Evolutionary conservation across 2,329 filamentous ascomycete genomes (phyloP).

Genomic region (Lasiodiplodia sp.): DNA sequence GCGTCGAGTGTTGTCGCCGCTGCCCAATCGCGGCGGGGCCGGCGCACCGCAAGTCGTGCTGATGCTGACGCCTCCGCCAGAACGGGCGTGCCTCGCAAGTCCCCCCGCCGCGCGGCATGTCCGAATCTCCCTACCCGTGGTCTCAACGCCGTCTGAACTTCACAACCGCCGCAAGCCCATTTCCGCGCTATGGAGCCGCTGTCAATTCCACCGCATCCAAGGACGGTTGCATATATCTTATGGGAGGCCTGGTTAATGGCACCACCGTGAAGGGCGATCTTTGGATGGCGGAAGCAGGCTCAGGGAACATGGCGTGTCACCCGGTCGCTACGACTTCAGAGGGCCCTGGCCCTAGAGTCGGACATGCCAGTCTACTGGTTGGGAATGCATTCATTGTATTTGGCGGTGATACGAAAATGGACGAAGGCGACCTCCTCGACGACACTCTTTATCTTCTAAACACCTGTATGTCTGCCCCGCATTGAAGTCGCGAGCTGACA

Average conservation of each 20-base stretch:
- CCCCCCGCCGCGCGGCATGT: slow-evolving; percentile 53
- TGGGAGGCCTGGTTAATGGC: slow-evolving; percentile 95
- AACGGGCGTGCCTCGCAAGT: slow-evolving; percentile 26
- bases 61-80: slow-evolving; percentile 28
- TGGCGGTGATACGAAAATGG: slow-evolving; percentile 96
- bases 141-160: slow-evolving; percentile 89
- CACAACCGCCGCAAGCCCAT: slow-evolving; percentile 83
- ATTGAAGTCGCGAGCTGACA: neutral
- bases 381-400: slow-evolving; percentile 99
- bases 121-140: slow-evolving; percentile 93
- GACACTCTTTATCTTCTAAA: slow-evolving; percentile 97
- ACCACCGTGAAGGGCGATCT: slow-evolving; percentile 95
- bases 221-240: slow-evolving; percentile 96
- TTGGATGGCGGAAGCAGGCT: slow-evolving; percentile 94
- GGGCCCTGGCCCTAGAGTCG: slow-evolving; percentile 92
- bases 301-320: slow-evolving; percentile 84
- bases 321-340: slow-evolving; percentile 91
- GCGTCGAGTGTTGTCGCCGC: slow-evolving; percentile 5
- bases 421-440: slow-evolving; percentile 88
- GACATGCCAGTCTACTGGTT: slow-evolving; percentile 90
- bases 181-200: slow-evolving; percentile 95
- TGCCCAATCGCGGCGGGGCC: slow-evolving; percentile 11
- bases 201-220: slow-evolving; percentile 93
- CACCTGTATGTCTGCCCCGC: slow-evolving; percentile 74
- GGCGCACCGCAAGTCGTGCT: slow-evolving; percentile 9